Evolutionary conservation across 805 yeast genomes (phyloP).

Genomic region (Candida ipomoeae): DNA sequence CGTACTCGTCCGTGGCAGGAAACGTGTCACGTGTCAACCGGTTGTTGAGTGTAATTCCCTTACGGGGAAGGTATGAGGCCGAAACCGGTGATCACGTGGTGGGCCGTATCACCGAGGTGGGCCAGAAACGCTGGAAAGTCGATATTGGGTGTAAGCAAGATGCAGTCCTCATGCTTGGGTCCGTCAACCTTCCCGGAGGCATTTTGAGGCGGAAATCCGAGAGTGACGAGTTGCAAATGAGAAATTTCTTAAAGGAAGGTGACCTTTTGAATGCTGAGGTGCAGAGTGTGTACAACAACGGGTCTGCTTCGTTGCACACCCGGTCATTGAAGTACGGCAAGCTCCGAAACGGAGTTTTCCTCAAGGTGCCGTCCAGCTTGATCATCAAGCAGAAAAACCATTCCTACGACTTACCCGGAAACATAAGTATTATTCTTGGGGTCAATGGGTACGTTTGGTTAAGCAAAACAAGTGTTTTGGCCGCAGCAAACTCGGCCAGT

Average conservation of each 20-base stretch:
- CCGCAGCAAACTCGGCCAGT: constrained; percentile 18
- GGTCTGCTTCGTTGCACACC: constrained; percentile 90
- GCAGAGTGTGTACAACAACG: constrained; percentile 83
- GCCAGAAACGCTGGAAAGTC: constrained; percentile 92
- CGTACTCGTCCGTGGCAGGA: constrained; percentile 92
- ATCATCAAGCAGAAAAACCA: constrained; percentile 85
- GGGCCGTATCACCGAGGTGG: constrained; percentile 92
- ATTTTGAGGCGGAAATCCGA: constrained; percentile 90
- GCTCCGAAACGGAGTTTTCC: constrained; percentile 82
- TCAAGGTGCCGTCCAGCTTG: constrained; percentile 76
- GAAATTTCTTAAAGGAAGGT: constrained; percentile 90
- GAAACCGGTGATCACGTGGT: constrained; percentile 96
- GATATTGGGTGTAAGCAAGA: constrained; percentile 94
- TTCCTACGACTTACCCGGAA: constrained; percentile 88
- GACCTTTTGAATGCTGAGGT: constrained; percentile 95
- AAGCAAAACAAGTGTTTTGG: constrained; percentile 52
- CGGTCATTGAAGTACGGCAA: constrained; percentile 95
- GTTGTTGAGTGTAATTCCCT: constrained; percentile 77
- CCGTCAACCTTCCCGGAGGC: constrained; percentile 97
- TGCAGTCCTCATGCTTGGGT: constrained; percentile 88
- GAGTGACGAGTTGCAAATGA: constrained; percentile 94
- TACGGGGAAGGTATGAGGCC: constrained; percentile 83
- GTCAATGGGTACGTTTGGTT: constrained; percentile 95
- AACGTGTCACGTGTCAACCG: constrained; percentile 81
- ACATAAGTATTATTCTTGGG: constrained; percentile 83